Percentiles rank a stretch among this genome's conserved stretches.
Conservation (phyloP, 805 yeast species). For the Saturnispora galanensis region DNA sequence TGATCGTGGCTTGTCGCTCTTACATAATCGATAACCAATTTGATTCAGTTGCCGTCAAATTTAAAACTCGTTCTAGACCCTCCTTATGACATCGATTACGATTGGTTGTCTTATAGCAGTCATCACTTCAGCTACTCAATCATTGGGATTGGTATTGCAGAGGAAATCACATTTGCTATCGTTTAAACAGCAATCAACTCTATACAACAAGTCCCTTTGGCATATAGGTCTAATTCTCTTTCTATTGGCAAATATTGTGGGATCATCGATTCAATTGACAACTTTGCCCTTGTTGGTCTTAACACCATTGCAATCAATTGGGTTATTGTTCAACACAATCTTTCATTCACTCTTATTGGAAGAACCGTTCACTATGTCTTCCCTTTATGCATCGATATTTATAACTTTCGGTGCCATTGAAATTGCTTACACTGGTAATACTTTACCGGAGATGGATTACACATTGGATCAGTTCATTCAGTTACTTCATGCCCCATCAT, state of each 20-base stretch:
- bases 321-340: constrained; percentile 77
- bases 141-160: constrained; percentile 3
- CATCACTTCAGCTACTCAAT: constrained; percentile 3
- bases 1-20: no score
- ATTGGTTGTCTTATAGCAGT: no score
- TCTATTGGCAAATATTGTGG: constrained; percentile 63
- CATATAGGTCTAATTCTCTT: constrained; percentile 63
- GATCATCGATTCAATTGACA: constrained; percentile 74
- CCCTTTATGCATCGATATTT: constrained; percentile 55
- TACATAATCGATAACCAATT: no score
- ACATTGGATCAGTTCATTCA: constrained; percentile 36
- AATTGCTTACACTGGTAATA: constrained; percentile 74
- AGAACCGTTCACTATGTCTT: constrained; percentile 52
- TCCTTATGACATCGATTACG: no score
- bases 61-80: no score
- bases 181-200: constrained; percentile 15
- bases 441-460: constrained; percentile 43
- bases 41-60: no score
- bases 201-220: constrained; percentile 55
- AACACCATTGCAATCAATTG: constrained; percentile 78
- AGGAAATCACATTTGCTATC: constrained; percentile 1
- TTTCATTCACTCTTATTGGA: constrained; percentile 58
- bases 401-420: constrained; percentile 67
- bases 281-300: constrained; percentile 72
- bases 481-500: constrained; percentile 35